Evolutionary conservation across 2,329 filamentous ascomycete genomes (phyloP).

Genomic region (Fusarium agapanthi): DNA sequence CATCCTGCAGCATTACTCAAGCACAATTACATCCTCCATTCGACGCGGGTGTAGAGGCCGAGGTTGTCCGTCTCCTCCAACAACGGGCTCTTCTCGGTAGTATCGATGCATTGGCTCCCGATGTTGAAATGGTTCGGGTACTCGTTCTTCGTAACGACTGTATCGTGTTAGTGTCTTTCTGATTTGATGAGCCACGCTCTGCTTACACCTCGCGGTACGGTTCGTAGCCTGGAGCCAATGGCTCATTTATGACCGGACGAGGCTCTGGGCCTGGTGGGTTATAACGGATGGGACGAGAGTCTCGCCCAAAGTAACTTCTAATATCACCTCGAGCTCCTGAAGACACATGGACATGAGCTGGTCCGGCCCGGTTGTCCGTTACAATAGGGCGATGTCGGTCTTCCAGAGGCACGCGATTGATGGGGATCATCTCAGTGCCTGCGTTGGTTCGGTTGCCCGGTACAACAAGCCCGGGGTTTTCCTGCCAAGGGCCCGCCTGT

Average conservation of each 20-base stretch:
- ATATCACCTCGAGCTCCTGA: constrained; percentile 4
- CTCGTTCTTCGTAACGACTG: constrained; percentile 26
- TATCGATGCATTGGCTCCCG: constrained; percentile 28
- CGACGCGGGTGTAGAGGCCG: constrained; percentile 33
- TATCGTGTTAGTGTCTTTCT: constrained; percentile 19
- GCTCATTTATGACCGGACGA: constrained; percentile 21
- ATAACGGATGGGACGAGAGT: constrained; percentile 11
- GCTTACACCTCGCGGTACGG: constrained; percentile 41
- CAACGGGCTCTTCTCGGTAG: constrained; percentile 20
- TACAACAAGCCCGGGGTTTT: constrained; percentile 27
- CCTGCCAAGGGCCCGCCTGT: constrained; percentile 33
- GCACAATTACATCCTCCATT: constrained; percentile 45
- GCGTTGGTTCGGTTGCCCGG: constrained; percentile 28
- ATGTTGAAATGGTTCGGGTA: not conserved
- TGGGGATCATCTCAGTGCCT: constrained; percentile 33
- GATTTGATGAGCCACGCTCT: not conserved
- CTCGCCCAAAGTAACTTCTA: constrained; percentile 7
- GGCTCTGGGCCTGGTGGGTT: constrained; percentile 12
- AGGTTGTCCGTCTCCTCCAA: constrained; percentile 19
- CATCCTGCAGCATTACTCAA: constrained; percentile 38
- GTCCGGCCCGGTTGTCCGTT: constrained; percentile 13
- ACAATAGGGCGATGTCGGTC: constrained; percentile 8
- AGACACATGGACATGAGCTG: not conserved
- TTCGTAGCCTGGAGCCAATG: constrained; percentile 19
- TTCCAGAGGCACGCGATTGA: constrained; percentile 15